phyloP scores from a whole-genome alignment of 257 asterid genomes.

The Primulina eburnea region DNA sequence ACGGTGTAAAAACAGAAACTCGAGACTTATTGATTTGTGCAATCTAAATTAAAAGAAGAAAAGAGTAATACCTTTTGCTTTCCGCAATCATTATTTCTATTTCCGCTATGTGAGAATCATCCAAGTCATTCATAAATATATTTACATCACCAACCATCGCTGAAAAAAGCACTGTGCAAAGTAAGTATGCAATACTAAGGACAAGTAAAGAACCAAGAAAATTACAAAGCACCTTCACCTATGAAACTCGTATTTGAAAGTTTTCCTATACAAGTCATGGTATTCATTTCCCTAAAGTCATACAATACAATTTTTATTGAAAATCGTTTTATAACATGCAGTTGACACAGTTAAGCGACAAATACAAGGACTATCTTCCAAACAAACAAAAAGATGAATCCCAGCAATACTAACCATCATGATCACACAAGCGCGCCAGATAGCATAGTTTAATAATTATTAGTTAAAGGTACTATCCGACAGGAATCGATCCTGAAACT shows the following conservation, averaged over 20 bases:
- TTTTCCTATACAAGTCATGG: background rate
- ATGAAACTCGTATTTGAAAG: background rate
- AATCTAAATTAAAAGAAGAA: slow-evolving; percentile 7
- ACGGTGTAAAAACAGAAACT: background rate
- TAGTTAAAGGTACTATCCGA: background rate
- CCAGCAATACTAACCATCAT: background rate
- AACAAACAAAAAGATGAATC: background rate
- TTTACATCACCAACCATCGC: slow-evolving; percentile 97
- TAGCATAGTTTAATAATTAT: too few relatives aligned
- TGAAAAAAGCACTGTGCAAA: slow-evolving; percentile 29
- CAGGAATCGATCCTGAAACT: background rate
- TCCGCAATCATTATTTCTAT: slow-evolving; percentile 95
- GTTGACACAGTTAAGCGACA: background rate
- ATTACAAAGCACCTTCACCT: slow-evolving; percentile 18
- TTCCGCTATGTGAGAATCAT: slow-evolving; percentile 74
- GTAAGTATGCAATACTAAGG: slow-evolving; percentile 20
- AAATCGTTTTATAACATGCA: background rate
- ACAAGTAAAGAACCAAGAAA: background rate
- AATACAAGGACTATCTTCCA: background rate
- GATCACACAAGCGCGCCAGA: background rate
- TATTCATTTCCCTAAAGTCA: background rate
- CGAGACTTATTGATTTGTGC: slow-evolving; percentile 6
- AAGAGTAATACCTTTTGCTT: slow-evolving; percentile 49
- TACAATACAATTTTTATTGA: background rate
- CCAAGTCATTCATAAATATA: slow-evolving; percentile 81